Conservation (phyloP, 2,329 filamentous ascomycete genomes). For the Ascochyta pisi region DNA sequence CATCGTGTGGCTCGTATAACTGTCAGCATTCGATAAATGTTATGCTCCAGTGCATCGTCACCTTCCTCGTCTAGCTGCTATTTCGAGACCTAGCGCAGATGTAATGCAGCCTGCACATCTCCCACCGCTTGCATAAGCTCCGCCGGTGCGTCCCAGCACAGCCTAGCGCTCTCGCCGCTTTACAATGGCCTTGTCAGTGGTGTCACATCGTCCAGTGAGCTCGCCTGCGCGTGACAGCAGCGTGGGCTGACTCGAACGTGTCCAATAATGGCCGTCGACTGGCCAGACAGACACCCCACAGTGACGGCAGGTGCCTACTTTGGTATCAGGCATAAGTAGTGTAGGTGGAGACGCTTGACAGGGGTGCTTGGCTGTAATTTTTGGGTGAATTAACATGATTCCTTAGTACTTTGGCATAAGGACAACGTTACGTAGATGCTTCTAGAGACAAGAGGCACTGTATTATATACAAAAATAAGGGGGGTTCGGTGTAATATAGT, state of each 20-base stretch:
- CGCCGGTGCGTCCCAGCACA: slow-evolving; percentile 30
- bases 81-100: slow-evolving; percentile 41
- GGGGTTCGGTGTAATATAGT: too few relatives aligned
- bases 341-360: too few relatives aligned
- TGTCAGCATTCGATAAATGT: slow-evolving; percentile 45
- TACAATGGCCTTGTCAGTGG: slow-evolving; percentile 23
- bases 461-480: too few relatives aligned
- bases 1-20: slow-evolving; percentile 37
- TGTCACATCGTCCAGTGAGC: slow-evolving; percentile 29
- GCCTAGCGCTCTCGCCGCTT: slow-evolving; percentile 39
- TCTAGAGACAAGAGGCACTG: too few relatives aligned
- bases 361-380: too few relatives aligned
- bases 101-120: slow-evolving; percentile 43
- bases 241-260: slow-evolving; percentile 31
- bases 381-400: too few relatives aligned
- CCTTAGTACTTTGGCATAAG: too few relatives aligned
- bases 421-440: too few relatives aligned
- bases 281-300: slow-evolving; percentile 37
- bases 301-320: slow-evolving; percentile 30
- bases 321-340: too few relatives aligned
- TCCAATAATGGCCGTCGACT: slow-evolving; percentile 40
- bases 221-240: slow-evolving; percentile 41
- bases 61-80: slow-evolving; percentile 36
- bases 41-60: slow-evolving; percentile 30
- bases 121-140: slow-evolving; percentile 36